Conservation (phyloP, 1,284 basidiomycete species). For the Cutaneotrichosporon sp. region DNA sequence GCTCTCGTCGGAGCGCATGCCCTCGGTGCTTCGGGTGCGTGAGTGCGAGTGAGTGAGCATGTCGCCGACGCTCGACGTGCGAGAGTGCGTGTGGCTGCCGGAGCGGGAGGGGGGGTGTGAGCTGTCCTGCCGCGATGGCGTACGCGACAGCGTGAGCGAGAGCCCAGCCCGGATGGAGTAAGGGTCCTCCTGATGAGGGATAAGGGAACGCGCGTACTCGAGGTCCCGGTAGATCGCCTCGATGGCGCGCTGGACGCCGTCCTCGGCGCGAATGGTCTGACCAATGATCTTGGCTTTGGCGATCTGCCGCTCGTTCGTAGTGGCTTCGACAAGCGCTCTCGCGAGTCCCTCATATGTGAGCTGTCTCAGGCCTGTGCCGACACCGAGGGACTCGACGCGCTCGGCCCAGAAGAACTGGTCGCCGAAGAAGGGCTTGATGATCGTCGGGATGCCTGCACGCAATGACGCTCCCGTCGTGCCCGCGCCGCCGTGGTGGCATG, state of each 20-base stretch:
- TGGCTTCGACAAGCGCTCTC: conserved; percentile 74
- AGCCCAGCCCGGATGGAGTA: background rate
- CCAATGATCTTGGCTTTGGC: conserved; percentile 77
- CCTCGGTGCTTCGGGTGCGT: conserved; percentile 6
- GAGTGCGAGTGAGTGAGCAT: conserved; percentile 5
- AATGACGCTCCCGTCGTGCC: conserved; percentile 93
- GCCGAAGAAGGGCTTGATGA: conserved; percentile 96
- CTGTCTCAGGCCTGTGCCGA: conserved; percentile 81
- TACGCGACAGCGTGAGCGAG: background rate
- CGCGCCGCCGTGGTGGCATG: conserved; percentile 95
- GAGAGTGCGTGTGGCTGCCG: background rate
- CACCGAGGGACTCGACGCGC: conserved; percentile 86
- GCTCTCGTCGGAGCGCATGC: conserved; percentile 21
- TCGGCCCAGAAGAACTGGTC: conserved; percentile 98
- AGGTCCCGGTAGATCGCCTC: conserved; percentile 90
- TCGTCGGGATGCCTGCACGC: conserved; percentile 69
- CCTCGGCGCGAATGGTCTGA: conserved; percentile 83
- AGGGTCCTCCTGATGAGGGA: background rate
- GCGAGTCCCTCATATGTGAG: conserved; percentile 74
- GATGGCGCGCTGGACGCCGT: conserved; percentile 81
- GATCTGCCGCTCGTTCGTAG: conserved; percentile 83
- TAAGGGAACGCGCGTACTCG: conserved; percentile 64
- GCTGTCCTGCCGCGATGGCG: background rate
- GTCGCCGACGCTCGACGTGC: background rate
- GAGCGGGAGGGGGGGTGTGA: background rate